Conservation (phyloP, 129 eudicot species). For the Silybum marianum region DNA sequence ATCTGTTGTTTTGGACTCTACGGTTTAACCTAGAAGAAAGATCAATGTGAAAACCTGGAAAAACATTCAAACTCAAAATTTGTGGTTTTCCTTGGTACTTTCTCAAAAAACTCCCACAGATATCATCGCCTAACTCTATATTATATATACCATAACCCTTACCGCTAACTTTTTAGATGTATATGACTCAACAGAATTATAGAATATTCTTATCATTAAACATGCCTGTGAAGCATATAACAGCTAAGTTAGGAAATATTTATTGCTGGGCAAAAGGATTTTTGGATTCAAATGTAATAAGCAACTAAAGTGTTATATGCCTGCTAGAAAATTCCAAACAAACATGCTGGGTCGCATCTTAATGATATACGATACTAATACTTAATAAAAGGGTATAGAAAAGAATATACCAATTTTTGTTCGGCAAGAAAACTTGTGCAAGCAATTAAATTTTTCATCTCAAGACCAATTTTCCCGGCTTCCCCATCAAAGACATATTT, state of each 20-base stretch:
- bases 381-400: neutral
- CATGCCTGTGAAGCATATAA: neutral
- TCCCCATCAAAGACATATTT: slow-evolving; percentile 80
- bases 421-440: slow-evolving; percentile 85
- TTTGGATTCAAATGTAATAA: neutral
- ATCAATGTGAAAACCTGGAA: neutral
- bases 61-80: neutral
- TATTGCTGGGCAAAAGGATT: neutral
- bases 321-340: neutral
- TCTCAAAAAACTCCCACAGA: neutral
- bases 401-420: slow-evolving; percentile 70
- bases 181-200: neutral
- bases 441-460: slow-evolving; percentile 77
- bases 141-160: neutral
- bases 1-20: neutral
- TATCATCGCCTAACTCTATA: neutral
- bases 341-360: slow-evolving; percentile 9
- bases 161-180: neutral
- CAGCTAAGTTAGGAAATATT: neutral
- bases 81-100: neutral
- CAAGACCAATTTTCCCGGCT: slow-evolving; percentile 66
- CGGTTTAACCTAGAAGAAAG: neutral
- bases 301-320: neutral
- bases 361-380: neutral
- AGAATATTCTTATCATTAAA: neutral